Evolutionary conservation across 2,329 filamentous ascomycete genomes (phyloP).

Genomic region (Fusarium globosum): DNA sequence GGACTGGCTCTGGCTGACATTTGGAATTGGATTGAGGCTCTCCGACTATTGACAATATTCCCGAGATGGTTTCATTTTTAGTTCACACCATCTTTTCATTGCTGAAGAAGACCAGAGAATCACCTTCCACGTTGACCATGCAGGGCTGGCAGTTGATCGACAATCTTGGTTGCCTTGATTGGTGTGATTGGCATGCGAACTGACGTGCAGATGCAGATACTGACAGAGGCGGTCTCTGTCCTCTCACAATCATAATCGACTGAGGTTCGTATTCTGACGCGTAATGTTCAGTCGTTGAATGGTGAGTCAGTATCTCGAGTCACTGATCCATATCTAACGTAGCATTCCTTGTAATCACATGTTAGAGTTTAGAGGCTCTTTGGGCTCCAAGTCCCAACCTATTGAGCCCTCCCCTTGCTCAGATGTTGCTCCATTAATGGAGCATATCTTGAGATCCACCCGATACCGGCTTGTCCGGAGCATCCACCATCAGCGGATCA

Average conservation of each 20-base stretch:
- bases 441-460: constrained; percentile 16
- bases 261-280: constrained; percentile 26
- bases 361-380: constrained; percentile 29
- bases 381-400: constrained; percentile 25
- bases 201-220: constrained; percentile 34
- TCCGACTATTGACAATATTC: neutral
- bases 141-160: constrained; percentile 39
- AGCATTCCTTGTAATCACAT: constrained; percentile 29
- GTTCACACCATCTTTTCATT: constrained; percentile 13
- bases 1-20: neutral
- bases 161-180: constrained; percentile 18
- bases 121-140: constrained; percentile 14
- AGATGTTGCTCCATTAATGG: neutral
- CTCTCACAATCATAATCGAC: neutral
- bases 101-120: neutral
- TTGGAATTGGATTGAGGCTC: constrained; percentile 10
- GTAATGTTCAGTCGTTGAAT: constrained; percentile 8
- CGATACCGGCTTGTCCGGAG: constrained; percentile 29
- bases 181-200: constrained; percentile 17
- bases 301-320: constrained; percentile 5
- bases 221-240: neutral
- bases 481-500: constrained; percentile 24
- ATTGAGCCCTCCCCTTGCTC: neutral
- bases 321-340: neutral
- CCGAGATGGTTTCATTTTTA: neutral